Base-by-base conservation (phyloP, 176 grass and related monocot genomes). In the Oryza punctata region DNA sequence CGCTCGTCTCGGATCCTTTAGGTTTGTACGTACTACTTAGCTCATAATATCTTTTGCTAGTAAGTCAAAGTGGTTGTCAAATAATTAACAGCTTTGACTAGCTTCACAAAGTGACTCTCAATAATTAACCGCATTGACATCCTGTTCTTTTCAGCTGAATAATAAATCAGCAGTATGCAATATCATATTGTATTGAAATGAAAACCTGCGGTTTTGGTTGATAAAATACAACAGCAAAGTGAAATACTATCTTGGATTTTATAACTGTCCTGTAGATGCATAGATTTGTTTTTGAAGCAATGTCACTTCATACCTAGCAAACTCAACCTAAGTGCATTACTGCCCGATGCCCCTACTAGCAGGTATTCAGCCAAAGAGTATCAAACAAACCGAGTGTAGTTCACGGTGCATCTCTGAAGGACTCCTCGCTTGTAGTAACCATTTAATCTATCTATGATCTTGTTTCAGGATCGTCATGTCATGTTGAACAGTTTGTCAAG, bases 1-100 rank as follows among this genome's bases (percentile, higher is more conserved):
- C 6, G 94, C 91, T 57, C 87, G 94, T 78, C 78, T 97, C 54
- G 91, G 94, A 52, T 91, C 94, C 57, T 97, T 97, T 78, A 97
- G 91, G 94, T 91, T 72, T 44, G 50, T 82, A 75, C 73, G 13
- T 76, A 47, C 15, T 19, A 52, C 49, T 19, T 60, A 67, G 25
- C 54, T 8, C 29, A 6, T 63, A 46, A 82, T 19, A 32, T 78
- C 14, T 73, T 88, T 72, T 1, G 69, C 46, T 43, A 57, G 37
- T 63, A 67, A 67, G 21, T 60, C 3, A 19, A 10, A 23, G 19
- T 60, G 54, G 4, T 23, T 57, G 21, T 23, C 25, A 54, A 65
- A 83, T 78, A 33, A 54, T 71, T 78, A 65, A 70, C 46, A 70
- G 11, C 70, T 64, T 43, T 40, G 30, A 65, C 2, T 30, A 15